A percentile compares a stretch with the other conserved stretches of the same genome.
phyloP scores from a whole-genome alignment of 2,329 filamentous ascomycete genomes.

The Xylariales sp. region DNA sequence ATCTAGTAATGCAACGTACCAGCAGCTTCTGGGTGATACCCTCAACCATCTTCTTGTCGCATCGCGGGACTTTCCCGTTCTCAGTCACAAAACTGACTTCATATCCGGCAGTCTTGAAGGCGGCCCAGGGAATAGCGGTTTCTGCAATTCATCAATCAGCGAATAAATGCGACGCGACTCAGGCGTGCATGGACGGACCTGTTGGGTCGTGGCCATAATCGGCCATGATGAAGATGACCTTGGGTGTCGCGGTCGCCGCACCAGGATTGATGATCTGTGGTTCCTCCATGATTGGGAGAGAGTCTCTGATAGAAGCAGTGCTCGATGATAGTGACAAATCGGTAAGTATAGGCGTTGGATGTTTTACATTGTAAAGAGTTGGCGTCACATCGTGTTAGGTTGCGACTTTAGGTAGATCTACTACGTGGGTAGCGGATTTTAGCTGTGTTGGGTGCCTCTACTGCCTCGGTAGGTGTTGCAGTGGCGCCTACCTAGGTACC shows the following conservation, averaged over 20 bases:
- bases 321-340: too few relatives aligned
- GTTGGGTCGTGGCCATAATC: slow-evolving; percentile 68
- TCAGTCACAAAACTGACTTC: slow-evolving; percentile 63
- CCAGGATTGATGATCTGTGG: slow-evolving; percentile 42
- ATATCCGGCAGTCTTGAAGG: slow-evolving; percentile 61
- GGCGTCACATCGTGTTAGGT: too few relatives aligned
- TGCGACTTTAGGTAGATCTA: too few relatives aligned
- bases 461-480: too few relatives aligned
- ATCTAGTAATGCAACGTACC: slow-evolving; percentile 47
- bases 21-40: slow-evolving; percentile 63
- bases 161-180: background rate
- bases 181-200: slow-evolving; percentile 49
- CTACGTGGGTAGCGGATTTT: too few relatives aligned
- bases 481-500: too few relatives aligned
- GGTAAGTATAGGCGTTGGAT: background rate
- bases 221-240: slow-evolving; percentile 62
- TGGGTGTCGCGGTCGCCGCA: slow-evolving; percentile 43
- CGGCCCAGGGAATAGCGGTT: slow-evolving; percentile 61
- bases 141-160: slow-evolving; percentile 50
- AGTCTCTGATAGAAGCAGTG: too few relatives aligned
- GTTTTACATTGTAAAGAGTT: too few relatives aligned
- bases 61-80: slow-evolving; percentile 58
- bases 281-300: slow-evolving; percentile 44
- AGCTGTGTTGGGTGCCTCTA: too few relatives aligned
- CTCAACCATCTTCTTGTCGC: slow-evolving; percentile 62